These are phyloP conservation scores for Penicillium sp. DNA, from an alignment of 2,329 filamentous ascomycete genomes.

Conservation along the genomic window DNA sequence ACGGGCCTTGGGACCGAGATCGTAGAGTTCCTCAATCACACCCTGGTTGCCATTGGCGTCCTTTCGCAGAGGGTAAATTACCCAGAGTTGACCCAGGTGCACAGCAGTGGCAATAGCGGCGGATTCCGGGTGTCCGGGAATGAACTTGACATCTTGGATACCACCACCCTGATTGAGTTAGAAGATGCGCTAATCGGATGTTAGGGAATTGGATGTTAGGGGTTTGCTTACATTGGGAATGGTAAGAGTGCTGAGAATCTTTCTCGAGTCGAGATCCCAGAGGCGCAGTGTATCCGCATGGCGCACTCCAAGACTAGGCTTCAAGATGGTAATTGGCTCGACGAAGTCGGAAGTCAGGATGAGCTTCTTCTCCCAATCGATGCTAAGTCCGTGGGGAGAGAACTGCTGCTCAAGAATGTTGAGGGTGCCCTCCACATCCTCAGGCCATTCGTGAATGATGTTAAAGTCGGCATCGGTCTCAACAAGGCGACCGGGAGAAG, in stretches of 20 bases:
- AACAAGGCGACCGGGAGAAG: constrained; percentile 59
- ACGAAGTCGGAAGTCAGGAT: constrained; percentile 65
- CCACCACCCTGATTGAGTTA: constrained; percentile 47
- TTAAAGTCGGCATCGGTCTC: constrained; percentile 61
- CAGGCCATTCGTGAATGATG: constrained; percentile 63
- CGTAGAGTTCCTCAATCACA: constrained; percentile 58
- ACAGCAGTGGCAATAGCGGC: constrained; percentile 63
- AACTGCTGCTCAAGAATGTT: constrained; percentile 63
- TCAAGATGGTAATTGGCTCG: constrained; percentile 60
- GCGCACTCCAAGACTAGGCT: constrained; percentile 57
- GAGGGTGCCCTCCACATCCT: constrained; percentile 54
- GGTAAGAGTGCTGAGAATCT: constrained; percentile 60
- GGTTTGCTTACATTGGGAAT: constrained; percentile 53
- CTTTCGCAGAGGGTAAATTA: constrained; percentile 63
- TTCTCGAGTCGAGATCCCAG: constrained; percentile 56
- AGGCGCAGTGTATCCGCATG: constrained; percentile 60
- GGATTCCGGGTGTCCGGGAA: constrained; percentile 58
- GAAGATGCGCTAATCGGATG: background rate
- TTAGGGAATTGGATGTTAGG: no score
- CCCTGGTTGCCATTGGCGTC: constrained; percentile 58
- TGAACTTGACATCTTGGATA: constrained; percentile 67
- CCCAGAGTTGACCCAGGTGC: constrained; percentile 61
- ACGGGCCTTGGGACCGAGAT: constrained; percentile 58
- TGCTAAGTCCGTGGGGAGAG: constrained; percentile 59
- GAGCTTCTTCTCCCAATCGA: constrained; percentile 59